phyloP scores from a whole-genome alignment of 1,139 yeast genomes.

The Candida frijolesensis region DNA sequence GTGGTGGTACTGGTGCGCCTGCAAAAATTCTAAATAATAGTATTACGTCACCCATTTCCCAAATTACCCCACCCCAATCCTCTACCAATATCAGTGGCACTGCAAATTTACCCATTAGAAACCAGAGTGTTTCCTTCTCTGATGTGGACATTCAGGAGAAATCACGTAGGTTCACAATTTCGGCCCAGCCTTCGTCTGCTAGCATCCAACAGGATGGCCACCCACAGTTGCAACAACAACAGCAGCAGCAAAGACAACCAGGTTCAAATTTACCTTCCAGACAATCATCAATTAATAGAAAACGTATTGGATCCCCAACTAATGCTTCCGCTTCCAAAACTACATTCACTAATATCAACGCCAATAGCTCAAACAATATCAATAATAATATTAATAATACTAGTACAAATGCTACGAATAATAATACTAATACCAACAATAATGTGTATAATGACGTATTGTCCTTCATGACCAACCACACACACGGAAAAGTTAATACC shows the following conservation, averaged over 20 bases:
- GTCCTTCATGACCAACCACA: constrained; percentile 11
- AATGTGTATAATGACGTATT: constrained; percentile 12
- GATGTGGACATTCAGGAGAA: constrained; percentile 42
- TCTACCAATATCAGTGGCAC: constrained; percentile 5
- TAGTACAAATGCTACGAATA: neutral
- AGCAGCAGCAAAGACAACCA: constrained; percentile 7
- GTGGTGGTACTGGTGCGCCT: constrained; percentile 1
- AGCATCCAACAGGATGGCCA: constrained; percentile 19
- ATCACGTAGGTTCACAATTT: constrained; percentile 46
- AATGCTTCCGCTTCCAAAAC: neutral
- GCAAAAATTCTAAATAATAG: constrained; percentile 4
- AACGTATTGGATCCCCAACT: constrained; percentile 7
- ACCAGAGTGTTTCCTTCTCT: constrained; percentile 41
- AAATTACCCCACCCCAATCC: constrained; percentile 10
- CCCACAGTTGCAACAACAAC: constrained; percentile 7
- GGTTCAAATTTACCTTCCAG: constrained; percentile 12
- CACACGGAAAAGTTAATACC: constrained; percentile 4
- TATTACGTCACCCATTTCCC: constrained; percentile 3
- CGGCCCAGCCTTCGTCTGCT: constrained; percentile 44
- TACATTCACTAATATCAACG: neutral
- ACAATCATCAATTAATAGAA: constrained; percentile 14
- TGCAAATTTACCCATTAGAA: constrained; percentile 10
- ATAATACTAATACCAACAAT: neutral
- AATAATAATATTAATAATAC: neutral
- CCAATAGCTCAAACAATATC: neutral